These are phyloP conservation scores for Microbotryomycetes sp. DNA, from an alignment of 1,284 basidiomycete genomes.

Conservation along the genomic window DNA sequence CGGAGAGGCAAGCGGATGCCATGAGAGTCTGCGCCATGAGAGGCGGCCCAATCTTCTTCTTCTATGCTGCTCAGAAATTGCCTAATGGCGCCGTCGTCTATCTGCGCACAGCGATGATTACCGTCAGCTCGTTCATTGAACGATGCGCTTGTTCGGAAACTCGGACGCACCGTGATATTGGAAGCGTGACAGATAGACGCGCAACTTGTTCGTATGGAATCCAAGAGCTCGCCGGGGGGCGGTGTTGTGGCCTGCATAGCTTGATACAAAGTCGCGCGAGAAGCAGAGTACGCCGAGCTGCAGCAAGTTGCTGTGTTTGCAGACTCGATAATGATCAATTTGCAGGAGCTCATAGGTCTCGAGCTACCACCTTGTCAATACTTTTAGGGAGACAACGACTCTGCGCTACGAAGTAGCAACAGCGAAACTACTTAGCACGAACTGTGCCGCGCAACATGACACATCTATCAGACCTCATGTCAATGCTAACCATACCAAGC, in stretches of 20 bases:
- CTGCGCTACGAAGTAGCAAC: too few relatives aligned
- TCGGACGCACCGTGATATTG: slow-evolving; percentile 7
- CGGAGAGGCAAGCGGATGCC: slow-evolving; percentile 55
- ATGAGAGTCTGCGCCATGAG: not conserved
- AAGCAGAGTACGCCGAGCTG: too few relatives aligned
- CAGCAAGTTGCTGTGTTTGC: too few relatives aligned
- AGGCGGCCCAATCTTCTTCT: not conserved
- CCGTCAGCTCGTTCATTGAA: not conserved
- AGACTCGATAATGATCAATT: too few relatives aligned
- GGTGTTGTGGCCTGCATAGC: not conserved
- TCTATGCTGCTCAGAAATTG: not conserved
- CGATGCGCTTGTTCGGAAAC: not conserved
- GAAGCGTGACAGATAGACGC: not conserved
- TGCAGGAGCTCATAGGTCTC: too few relatives aligned
- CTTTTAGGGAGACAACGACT: too few relatives aligned
- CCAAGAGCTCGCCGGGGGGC: not conserved
- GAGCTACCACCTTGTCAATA: too few relatives aligned
- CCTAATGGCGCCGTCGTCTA: slow-evolving; percentile 4
- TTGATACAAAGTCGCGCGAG: too few relatives aligned
- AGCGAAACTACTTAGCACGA: too few relatives aligned
- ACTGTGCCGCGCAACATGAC: too few relatives aligned
- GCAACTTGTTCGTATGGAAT: not conserved
- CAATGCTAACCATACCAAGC: too few relatives aligned
- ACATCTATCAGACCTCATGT: too few relatives aligned
- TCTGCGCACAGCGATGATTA: not conserved